phyloP scores from a whole-genome alignment of 1,139 yeast genomes.

The Geotrichum klebahnii region DNA sequence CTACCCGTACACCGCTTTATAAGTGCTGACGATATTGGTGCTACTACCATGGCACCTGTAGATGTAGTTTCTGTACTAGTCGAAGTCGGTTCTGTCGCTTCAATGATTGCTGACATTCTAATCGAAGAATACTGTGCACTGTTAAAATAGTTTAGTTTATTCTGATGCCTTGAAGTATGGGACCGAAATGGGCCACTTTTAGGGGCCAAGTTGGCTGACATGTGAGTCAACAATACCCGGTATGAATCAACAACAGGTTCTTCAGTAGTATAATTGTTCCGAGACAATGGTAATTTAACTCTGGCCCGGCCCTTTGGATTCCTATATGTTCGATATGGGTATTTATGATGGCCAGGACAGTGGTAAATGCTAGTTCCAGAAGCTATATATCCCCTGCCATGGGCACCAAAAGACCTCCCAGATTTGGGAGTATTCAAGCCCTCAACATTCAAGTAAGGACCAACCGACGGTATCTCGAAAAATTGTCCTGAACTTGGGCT shows the following conservation, averaged over 20 bases:
- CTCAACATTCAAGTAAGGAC: constrained; percentile 14
- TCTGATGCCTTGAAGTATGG: neutral
- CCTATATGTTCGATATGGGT: neutral
- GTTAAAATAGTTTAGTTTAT: neutral
- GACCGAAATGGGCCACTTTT: neutral
- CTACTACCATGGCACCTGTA: neutral
- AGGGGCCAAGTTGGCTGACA: constrained; percentile 10
- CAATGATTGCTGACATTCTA: constrained; percentile 1
- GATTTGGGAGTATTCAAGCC: constrained; percentile 15
- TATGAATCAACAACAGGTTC: constrained; percentile 13
- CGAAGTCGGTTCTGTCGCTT: neutral
- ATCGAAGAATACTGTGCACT: neutral
- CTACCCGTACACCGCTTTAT: neutral
- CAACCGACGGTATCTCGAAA: neutral
- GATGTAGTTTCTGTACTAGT: neutral
- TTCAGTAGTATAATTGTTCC: constrained; percentile 1
- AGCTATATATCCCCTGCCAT: neutral
- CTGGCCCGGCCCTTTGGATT: neutral
- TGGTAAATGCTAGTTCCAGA: neutral
- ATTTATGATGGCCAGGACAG: constrained; percentile 4
- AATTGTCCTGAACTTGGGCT: constrained; percentile 1
- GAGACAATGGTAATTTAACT: constrained; percentile 1
- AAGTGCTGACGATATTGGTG: constrained; percentile 2
- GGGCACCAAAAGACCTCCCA: neutral
- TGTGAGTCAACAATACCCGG: constrained; percentile 13